Percentiles rank a stretch among this genome's conserved stretches.
These are phyloP conservation scores for Penicillium brevicompactum DNA, from an alignment of 2,329 filamentous ascomycete species.

Conservation along the genomic window DNA sequence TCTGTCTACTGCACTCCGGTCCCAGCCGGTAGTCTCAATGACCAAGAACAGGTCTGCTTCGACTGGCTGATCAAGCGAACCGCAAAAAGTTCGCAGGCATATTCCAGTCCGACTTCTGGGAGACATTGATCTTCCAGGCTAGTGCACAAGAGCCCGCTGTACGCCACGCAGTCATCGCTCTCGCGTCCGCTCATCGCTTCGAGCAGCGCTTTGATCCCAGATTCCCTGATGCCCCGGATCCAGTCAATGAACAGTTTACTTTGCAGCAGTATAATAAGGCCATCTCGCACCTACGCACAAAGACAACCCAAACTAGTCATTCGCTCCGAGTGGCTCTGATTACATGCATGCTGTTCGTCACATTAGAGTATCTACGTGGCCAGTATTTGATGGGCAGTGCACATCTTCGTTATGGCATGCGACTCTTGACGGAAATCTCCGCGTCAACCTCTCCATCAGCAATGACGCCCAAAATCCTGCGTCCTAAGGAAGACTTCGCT, in stretches of 20 bases:
- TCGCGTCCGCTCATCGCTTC: conserved; percentile 41
- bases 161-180: conserved; percentile 45
- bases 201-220: conserved; percentile 2
- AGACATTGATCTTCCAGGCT: conserved; percentile 42
- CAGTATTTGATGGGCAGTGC: conserved; percentile 27
- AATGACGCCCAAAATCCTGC: conserved; percentile 15
- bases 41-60: conserved; percentile 27
- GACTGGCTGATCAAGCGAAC: conserved; percentile 33
- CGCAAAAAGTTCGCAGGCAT: conserved; percentile 38
- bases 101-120: conserved; percentile 44
- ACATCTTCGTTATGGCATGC: conserved; percentile 37
- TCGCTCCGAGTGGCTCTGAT: conserved; percentile 44
- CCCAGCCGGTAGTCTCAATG: conserved; percentile 14
- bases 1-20: conserved; percentile 17
- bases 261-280: conserved; percentile 45
- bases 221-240: conserved; percentile 4
- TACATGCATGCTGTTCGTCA: conserved; percentile 45
- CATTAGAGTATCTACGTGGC: conserved; percentile 43
- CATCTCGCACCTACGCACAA: conserved; percentile 38
- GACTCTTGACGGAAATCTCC: conserved; percentile 26
- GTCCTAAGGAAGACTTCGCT: conserved; percentile 17
- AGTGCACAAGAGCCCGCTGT: conserved; percentile 43
- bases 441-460: neutral
- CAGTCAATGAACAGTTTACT: conserved; percentile 33
- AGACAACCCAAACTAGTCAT: conserved; percentile 24